These are phyloP conservation scores for Russula foetens DNA, from an alignment of 768 basidiomycete species.

Conservation along the genomic window DNA sequence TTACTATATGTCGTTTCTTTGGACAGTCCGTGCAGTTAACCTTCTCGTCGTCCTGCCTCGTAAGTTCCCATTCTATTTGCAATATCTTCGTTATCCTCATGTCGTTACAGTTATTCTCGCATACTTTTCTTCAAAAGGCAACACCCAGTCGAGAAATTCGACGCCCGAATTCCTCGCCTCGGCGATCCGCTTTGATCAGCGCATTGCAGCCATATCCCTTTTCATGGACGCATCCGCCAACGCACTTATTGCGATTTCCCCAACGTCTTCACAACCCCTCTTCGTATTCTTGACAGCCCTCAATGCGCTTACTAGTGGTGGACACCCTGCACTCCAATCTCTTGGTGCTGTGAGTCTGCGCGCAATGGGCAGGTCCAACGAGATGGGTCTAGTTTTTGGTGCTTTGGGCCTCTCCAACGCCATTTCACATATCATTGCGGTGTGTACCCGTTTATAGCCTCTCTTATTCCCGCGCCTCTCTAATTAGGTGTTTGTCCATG, in stretches of 20 bases:
- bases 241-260: constrained; percentile 16
- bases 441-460: neutral
- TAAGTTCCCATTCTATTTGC: neutral
- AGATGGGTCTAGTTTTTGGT: constrained; percentile 20
- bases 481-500: neutral
- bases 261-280: constrained; percentile 20
- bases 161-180: constrained; percentile 3
- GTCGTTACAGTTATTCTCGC: constrained; percentile 16
- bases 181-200: constrained; percentile 19
- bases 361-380: constrained; percentile 20
- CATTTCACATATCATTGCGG: constrained; percentile 18
- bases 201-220: constrained; percentile 18
- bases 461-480: neutral
- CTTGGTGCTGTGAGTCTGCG: constrained; percentile 20
- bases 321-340: constrained; percentile 20
- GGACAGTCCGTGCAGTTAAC: constrained; percentile 17
- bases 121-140: constrained; percentile 10
- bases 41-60: constrained; percentile 20
- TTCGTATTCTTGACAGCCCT: constrained; percentile 20
- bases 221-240: constrained; percentile 20
- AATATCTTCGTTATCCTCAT: neutral
- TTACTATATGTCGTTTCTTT: constrained; percentile 21
- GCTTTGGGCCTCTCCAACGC: constrained; percentile 19
- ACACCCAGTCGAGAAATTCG: neutral
- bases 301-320: constrained; percentile 18